Evolutionary conservation across 345 rosid species (phyloP).

Genomic region (Linum tenue): DNA sequence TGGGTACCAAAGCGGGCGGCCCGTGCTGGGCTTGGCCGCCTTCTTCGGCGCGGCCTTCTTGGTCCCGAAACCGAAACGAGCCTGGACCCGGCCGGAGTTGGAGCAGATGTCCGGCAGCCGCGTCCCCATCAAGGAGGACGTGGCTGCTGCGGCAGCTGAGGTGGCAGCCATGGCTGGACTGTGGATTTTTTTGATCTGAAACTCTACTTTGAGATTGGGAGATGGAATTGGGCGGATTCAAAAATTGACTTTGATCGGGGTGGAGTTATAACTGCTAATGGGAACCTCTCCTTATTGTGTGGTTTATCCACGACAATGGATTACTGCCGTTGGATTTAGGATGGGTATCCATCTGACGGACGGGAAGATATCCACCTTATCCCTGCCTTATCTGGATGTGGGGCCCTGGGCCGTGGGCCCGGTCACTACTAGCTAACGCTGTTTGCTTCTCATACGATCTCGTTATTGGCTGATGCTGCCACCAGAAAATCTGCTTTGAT

Average conservation of each 20-base stretch:
- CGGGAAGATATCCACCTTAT: constrained; percentile 32
- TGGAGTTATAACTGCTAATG: constrained; percentile 11
- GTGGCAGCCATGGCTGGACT: constrained; percentile 44
- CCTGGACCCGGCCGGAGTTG: constrained; percentile 34
- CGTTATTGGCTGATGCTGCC: constrained; percentile 19
- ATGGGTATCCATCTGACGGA: constrained; percentile 69
- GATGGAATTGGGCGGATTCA: neutral
- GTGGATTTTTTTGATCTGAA: constrained; percentile 2
- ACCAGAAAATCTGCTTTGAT: constrained; percentile 5
- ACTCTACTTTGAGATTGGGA: neutral
- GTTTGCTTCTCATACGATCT: neutral
- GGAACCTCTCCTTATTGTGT: neutral
- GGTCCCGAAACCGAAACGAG: constrained; percentile 49
- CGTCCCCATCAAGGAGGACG: constrained; percentile 54
- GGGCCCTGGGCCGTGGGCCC: constrained; percentile 18
- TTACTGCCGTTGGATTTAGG: constrained; percentile 37
- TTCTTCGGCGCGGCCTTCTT: constrained; percentile 38
- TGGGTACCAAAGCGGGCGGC: constrained; percentile 61
- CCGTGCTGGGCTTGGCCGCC: constrained; percentile 18
- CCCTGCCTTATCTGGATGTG: constrained; percentile 48
- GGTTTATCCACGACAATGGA: constrained; percentile 23
- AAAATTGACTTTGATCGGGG: neutral
- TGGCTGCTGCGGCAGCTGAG: constrained; percentile 43
- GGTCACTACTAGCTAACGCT: neutral
- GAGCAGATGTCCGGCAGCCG: constrained; percentile 35